Base-by-base conservation (phyloP, 352 stramenopile genomes). In the Phytopythium vexans region DNA sequence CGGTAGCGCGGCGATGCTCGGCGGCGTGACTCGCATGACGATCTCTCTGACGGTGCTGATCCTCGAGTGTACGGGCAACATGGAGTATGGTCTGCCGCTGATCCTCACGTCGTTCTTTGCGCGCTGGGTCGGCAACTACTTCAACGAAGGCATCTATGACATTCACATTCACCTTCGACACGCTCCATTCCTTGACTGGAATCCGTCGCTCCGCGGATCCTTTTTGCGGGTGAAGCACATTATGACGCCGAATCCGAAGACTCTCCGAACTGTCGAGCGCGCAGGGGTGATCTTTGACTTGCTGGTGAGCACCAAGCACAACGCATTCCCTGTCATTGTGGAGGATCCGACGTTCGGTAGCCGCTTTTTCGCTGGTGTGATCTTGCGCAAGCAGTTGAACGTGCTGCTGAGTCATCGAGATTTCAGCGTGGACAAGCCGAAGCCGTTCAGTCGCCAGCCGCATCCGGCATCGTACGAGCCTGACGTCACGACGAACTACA, bases 61-160 rank as follows among this genome's bases (percentile, higher is more conserved):
- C 21, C 73, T 99, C 15, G 97, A 99, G 68, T 97, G 95, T 44
- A 99, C 97, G 39, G 96, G 97, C 49, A 97, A 98, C 71, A 95
- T 99, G 51, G 92, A 99, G 74, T 99, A 98, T 66, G 92, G 97
- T 4, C 77, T 99, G 1, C 97, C 97, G 35, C 72, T 99, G 11
- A 99, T 99, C 78, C 74, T 99, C 49, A 98, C 95, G 16, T 82
- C 98, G 6, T 98, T 99, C 74, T 89, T 96, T 10, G 96, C 97
- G 46, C 78, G 96, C 36, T 98, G 97, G 77, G 97, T 98, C 21
- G 97, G 97, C 27, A 99, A 99, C 72, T 86, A 98, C 40, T 99
- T 99, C 69, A 99, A 99, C 67, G 94, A 99, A 69, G 96, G 95
- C 15, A 89, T 99, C 42, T 99, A 99, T 77, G 97, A 99, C 68